Conservation (phyloP, 768 basidiomycete genomes). For the Fistulinella prunicolor region DNA sequence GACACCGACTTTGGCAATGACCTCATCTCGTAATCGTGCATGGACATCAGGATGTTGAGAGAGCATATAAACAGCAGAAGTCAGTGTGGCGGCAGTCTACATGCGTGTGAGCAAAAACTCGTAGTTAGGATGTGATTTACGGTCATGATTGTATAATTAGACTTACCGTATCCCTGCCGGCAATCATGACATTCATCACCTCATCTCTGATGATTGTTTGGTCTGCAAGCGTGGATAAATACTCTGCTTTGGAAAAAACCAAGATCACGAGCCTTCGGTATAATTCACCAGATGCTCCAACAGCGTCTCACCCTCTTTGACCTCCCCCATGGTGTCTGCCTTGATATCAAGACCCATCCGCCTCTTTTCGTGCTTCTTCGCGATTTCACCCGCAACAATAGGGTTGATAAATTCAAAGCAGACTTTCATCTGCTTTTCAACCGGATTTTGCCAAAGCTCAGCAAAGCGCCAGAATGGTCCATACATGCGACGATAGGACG, state of each 20-base stretch:
- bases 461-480: constrained; percentile 44
- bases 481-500: constrained; percentile 33
- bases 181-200: constrained; percentile 29
- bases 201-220: constrained; percentile 23
- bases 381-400: constrained; percentile 41
- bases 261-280: constrained; percentile 42
- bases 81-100: constrained; percentile 34
- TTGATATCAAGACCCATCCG: constrained; percentile 4
- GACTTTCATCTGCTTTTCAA: constrained; percentile 36
- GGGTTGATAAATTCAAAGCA: constrained; percentile 49
- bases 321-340: constrained; percentile 23
- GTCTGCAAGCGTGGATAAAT: constrained; percentile 17
- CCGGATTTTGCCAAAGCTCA: constrained; percentile 42
- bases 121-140: neutral
- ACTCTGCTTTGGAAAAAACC: neutral
- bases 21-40: constrained; percentile 51
- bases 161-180: constrained; percentile 44
- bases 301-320: constrained; percentile 42
- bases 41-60: constrained; percentile 49
- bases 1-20: constrained; percentile 49
- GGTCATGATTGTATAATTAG: neutral
- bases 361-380: constrained; percentile 29
- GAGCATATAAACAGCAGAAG: constrained; percentile 42
- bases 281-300: constrained; percentile 53
- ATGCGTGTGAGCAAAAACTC: neutral